A percentile compares a stretch with the other conserved stretches of the same genome.
Conservation (phyloP, 2,329 filamentous ascomycete species). For the Nothophaeocryptopus gaeumannii region DNA sequence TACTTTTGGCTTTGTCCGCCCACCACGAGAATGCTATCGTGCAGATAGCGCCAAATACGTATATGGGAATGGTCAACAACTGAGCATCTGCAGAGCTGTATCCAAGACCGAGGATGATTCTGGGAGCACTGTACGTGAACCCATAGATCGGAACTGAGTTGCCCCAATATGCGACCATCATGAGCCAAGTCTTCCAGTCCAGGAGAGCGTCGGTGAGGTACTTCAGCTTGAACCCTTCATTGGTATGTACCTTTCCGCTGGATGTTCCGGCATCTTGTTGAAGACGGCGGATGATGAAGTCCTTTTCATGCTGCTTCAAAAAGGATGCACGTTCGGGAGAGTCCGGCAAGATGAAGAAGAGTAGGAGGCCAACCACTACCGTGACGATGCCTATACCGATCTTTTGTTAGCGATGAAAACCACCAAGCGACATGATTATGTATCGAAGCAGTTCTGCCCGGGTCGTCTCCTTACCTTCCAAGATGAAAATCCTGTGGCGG, state of each 20-base stretch:
- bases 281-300: conserved; percentile 43
- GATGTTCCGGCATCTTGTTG: conserved; percentile 18
- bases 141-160: conserved; percentile 66
- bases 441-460: too few relatives aligned
- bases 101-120: conserved; percentile 49
- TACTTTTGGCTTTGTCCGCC: too few relatives aligned
- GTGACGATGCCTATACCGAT: conserved; percentile 25
- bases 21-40: conserved; percentile 19
- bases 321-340: conserved; percentile 58
- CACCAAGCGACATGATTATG: too few relatives aligned
- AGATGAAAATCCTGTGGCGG: too few relatives aligned
- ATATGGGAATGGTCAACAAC: conserved; percentile 46
- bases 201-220: conserved; percentile 15
- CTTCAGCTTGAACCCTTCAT: conserved; percentile 34
- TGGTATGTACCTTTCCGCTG: conserved; percentile 32
- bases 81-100: conserved; percentile 44
- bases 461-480: too few relatives aligned
- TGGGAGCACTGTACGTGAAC: conserved; percentile 59
- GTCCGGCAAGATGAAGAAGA: conserved; percentile 54
- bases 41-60: conserved; percentile 33
- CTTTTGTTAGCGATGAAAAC: too few relatives aligned
- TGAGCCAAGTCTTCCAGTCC: conserved; percentile 49
- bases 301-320: conserved; percentile 46
- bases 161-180: conserved; percentile 32
- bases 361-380: conserved; percentile 42